Conservation (phyloP, 768 basidiomycete species). For the Tulasnella sp. region DNA sequence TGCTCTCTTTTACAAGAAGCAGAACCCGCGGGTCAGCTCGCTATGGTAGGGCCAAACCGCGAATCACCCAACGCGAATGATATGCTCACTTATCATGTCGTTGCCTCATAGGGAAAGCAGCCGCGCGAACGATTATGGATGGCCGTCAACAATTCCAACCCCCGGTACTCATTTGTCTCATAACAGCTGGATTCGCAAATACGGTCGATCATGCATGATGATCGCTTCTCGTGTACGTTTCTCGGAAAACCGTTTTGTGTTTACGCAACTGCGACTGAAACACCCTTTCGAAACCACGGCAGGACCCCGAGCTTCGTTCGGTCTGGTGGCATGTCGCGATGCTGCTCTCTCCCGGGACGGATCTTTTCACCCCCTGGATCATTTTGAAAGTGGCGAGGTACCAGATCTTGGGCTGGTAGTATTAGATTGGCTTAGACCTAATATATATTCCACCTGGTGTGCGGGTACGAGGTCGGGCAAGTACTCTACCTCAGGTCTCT, state of each 20-base stretch:
- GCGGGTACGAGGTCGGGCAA: too few relatives aligned
- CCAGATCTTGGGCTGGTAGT: background rate
- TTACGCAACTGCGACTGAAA: background rate
- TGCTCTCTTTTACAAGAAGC: background rate
- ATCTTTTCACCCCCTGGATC: constrained; percentile 3
- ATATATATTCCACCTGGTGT: too few relatives aligned
- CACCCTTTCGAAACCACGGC: too few relatives aligned
- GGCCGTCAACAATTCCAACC: background rate
- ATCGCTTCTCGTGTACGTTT: background rate
- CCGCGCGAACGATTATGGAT: background rate
- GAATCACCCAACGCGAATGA: too few relatives aligned
- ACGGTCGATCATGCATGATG: background rate
- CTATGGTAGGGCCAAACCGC: constrained; percentile 6
- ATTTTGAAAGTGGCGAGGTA: background rate
- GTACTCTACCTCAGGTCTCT: too few relatives aligned
- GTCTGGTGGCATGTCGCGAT: background rate
- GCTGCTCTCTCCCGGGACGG: background rate
- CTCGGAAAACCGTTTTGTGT: background rate
- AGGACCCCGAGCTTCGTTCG: constrained; percentile 1
- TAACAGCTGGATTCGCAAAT: background rate
- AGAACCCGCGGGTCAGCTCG: background rate
- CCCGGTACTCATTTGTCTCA: background rate
- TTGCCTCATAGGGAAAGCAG: background rate
- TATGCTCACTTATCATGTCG: too few relatives aligned
- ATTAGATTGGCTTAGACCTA: too few relatives aligned